A percentile compares a stretch with the other conserved stretches of the same genome.
Evolutionary conservation across 768 basidiomycete species (phyloP).

Genomic region (Hericium alpestre): DNA sequence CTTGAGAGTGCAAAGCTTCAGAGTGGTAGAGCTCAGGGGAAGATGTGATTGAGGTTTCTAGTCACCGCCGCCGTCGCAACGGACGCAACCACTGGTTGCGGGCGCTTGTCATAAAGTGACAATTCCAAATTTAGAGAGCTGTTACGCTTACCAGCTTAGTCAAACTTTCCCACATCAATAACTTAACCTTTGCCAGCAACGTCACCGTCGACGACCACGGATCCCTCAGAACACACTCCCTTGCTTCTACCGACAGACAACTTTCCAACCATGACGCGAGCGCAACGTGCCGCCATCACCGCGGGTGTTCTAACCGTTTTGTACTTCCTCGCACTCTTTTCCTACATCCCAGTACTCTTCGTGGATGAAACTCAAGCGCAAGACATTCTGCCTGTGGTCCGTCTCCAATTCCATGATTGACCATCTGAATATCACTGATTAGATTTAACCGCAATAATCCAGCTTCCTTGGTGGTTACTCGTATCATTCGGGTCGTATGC

Average conservation of each 20-base stretch:
- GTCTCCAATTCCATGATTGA: slow-evolving; percentile 15
- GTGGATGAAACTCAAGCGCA: slow-evolving; percentile 34
- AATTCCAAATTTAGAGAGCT: too few species aligned
- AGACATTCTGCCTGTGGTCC: slow-evolving; percentile 50
- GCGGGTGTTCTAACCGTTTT: slow-evolving; percentile 31
- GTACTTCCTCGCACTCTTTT: slow-evolving; percentile 50
- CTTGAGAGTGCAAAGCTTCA: too few species aligned
- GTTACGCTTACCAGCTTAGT: not conserved
- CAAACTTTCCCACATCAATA: not conserved
- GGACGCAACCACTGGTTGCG: too few species aligned
- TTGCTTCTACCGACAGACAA: not conserved
- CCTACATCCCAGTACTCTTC: slow-evolving; percentile 44
- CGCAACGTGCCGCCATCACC: slow-evolving; percentile 39
- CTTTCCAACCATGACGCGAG: slow-evolving; percentile 44
- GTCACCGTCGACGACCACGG: not conserved
- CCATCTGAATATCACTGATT: not conserved
- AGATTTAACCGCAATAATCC: not conserved
- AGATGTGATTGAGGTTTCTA: not conserved
- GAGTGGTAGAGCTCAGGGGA: not conserved
- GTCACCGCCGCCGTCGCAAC: not conserved
- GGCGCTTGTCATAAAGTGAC: too few species aligned
- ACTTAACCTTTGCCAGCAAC: not conserved
- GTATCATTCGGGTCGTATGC: slow-evolving; percentile 75
- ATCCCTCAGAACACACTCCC: not conserved
- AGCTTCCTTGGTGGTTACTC: slow-evolving; percentile 80